Percentiles rank a stretch among this genome's conserved stretches.
phyloP scores from a whole-genome alignment of 2,329 filamentous ascomycete species.

The Pseudogymnoascus sp. region DNA sequence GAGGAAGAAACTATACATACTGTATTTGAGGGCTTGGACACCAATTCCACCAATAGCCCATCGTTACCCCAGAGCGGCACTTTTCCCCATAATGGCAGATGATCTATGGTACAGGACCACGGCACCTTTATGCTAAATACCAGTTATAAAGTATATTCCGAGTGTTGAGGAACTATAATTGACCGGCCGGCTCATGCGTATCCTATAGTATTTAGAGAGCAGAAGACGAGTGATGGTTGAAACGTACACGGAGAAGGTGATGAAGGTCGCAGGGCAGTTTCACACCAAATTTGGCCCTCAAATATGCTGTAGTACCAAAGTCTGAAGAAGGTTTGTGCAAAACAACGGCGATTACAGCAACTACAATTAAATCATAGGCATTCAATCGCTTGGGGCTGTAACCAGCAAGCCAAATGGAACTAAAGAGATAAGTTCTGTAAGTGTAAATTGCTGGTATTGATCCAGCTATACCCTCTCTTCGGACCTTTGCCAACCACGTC shows the following conservation, averaged over 20 bases:
- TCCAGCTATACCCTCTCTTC: neutral
- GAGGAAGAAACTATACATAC: neutral
- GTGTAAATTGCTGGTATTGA: neutral
- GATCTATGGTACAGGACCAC: neutral
- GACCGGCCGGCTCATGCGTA: neutral
- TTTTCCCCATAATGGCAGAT: neutral
- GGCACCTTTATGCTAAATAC: neutral
- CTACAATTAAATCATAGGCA: neutral
- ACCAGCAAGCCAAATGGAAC: neutral
- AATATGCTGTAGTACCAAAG: too few relatives aligned
- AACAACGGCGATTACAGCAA: neutral
- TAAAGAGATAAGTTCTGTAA: neutral
- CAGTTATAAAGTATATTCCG: neutral
- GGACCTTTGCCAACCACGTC: neutral
- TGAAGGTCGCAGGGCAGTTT: too few relatives aligned
- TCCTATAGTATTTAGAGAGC: neutral
- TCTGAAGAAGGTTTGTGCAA: too few relatives aligned
- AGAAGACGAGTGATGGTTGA: neutral
- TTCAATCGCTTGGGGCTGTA: neutral
- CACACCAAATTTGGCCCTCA: too few relatives aligned
- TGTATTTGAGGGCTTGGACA: neutral
- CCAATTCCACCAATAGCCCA: neutral
- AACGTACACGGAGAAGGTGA: neutral
- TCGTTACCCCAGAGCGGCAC: neutral
- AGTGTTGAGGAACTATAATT: neutral